phyloP scores from a whole-genome alignment of 2,329 filamentous ascomycete genomes.

The Aspergillus pseudonomiae region DNA sequence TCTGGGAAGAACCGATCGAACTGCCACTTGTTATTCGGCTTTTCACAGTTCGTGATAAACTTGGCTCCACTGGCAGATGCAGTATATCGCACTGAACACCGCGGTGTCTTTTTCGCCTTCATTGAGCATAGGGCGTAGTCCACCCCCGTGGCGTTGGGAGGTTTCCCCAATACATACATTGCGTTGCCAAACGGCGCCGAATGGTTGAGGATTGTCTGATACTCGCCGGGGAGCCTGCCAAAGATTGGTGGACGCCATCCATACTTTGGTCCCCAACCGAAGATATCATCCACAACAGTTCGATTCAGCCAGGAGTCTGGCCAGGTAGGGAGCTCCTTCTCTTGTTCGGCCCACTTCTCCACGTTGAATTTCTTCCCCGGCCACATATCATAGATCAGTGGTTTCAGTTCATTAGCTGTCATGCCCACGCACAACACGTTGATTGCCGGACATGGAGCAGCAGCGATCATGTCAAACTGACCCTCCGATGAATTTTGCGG shows the following conservation, averaged over 20 bases:
- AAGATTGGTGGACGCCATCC: slow-evolving; percentile 58
- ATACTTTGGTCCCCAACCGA: slow-evolving; percentile 64
- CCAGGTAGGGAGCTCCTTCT: slow-evolving; percentile 37
- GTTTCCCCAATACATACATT: slow-evolving; percentile 68
- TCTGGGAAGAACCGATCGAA: slow-evolving; percentile 54
- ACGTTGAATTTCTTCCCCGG: slow-evolving; percentile 43
- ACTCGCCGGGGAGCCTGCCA: slow-evolving; percentile 58
- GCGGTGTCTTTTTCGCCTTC: slow-evolving; percentile 63
- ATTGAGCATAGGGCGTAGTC: slow-evolving; percentile 71
- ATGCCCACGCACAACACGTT: slow-evolving; percentile 76
- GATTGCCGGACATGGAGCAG: slow-evolving; percentile 69
- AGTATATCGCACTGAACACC: slow-evolving; percentile 65
- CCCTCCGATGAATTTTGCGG: slow-evolving; percentile 68
- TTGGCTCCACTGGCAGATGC: slow-evolving; percentile 60
- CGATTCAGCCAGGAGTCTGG: slow-evolving; percentile 53
- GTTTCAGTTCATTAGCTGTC: slow-evolving; percentile 59
- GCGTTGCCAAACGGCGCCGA: slow-evolving; percentile 52
- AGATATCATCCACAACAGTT: slow-evolving; percentile 70
- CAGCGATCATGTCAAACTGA: slow-evolving; percentile 68
- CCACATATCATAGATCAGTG: slow-evolving; percentile 68
- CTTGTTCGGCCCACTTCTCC: slow-evolving; percentile 29
- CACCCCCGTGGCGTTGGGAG: slow-evolving; percentile 27
- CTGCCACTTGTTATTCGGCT: slow-evolving; percentile 55
- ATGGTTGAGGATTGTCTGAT: slow-evolving; percentile 68
- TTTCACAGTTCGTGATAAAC: slow-evolving; percentile 66